Percentiles rank a stretch among this genome's conserved stretches.
phyloP scores from a whole-genome alignment of 345 rosid genomes.

The Eucalyptus tenuipes region DNA sequence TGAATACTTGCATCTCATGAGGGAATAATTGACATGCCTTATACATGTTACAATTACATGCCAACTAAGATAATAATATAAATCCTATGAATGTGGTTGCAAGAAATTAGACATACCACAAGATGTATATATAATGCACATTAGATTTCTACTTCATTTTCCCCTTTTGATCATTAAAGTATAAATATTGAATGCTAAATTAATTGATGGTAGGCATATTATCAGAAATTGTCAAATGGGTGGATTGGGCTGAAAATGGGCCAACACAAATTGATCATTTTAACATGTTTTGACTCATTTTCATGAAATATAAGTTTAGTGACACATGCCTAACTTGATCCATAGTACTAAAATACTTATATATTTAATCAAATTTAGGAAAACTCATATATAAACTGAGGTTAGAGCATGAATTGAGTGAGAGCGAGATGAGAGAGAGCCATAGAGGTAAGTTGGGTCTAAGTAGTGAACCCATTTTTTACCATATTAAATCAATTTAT shows the following conservation, averaged over 20 bases:
- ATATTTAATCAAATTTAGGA: too few species aligned
- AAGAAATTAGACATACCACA: not conserved
- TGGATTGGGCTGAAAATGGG: fast-evolving
- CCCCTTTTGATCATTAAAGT: not conserved
- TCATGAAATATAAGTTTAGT: too few species aligned
- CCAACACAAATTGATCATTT: fast-evolving
- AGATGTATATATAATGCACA: not conserved
- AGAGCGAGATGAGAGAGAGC: too few species aligned
- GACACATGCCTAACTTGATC: fast-evolving
- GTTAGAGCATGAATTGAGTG: too few species aligned
- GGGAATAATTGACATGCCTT: not conserved
- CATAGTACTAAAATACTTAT: too few species aligned
- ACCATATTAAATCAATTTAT: too few species aligned
- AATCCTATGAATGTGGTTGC: not conserved
- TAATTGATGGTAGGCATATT: not conserved
- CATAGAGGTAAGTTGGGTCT: too few species aligned
- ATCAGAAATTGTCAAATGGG: too few species aligned
- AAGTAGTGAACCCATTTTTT: too few species aligned
- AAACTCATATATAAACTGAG: too few species aligned
- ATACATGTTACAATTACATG: not conserved
- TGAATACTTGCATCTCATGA: not conserved
- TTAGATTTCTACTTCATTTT: not conserved
- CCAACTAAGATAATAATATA: not conserved
- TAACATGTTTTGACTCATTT: too few species aligned
- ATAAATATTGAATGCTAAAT: not conserved